These are phyloP conservation scores for Fusarium siculi DNA, from an alignment of 2,329 filamentous ascomycete genomes.

Conservation along the genomic window DNA sequence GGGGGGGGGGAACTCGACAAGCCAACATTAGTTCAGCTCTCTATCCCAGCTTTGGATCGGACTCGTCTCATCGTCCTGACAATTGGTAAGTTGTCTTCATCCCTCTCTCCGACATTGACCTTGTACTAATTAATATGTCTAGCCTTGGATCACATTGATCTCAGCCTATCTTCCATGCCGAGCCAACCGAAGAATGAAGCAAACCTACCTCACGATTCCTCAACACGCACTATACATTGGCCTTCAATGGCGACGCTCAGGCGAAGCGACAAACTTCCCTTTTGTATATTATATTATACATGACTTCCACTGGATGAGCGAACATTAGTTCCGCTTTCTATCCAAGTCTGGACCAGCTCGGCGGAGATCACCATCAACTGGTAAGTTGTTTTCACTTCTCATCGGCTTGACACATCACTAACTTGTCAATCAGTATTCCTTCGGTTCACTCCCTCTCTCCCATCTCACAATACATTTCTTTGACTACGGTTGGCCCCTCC, in stretches of 20 bases:
- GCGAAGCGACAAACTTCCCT: too few species aligned
- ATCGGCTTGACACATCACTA: background rate
- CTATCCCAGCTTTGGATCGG: constrained; percentile 62
- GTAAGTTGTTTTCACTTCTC: background rate
- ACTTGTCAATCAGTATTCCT: background rate
- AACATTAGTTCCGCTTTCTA: background rate
- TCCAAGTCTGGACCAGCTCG: background rate
- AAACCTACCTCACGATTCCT: too few species aligned
- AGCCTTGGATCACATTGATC: too few species aligned
- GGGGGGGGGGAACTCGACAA: constrained; percentile 76
- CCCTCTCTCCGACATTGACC: background rate
- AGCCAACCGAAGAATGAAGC: too few species aligned
- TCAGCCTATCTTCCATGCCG: too few species aligned
- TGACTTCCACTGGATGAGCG: background rate
- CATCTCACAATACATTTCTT: background rate
- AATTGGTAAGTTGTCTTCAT: background rate
- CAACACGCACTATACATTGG: too few species aligned
- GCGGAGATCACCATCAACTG: background rate
- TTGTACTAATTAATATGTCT: too few species aligned
- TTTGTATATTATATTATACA: too few species aligned
- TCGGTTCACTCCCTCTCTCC: background rate
- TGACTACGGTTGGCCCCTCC: background rate
- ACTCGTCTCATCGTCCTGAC: constrained; percentile 44
- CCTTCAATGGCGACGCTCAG: too few species aligned
- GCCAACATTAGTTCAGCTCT: constrained; percentile 65